phyloP scores from a whole-genome alignment of 2,329 filamentous ascomycete genomes.

The Macrophomina tecta region DNA sequence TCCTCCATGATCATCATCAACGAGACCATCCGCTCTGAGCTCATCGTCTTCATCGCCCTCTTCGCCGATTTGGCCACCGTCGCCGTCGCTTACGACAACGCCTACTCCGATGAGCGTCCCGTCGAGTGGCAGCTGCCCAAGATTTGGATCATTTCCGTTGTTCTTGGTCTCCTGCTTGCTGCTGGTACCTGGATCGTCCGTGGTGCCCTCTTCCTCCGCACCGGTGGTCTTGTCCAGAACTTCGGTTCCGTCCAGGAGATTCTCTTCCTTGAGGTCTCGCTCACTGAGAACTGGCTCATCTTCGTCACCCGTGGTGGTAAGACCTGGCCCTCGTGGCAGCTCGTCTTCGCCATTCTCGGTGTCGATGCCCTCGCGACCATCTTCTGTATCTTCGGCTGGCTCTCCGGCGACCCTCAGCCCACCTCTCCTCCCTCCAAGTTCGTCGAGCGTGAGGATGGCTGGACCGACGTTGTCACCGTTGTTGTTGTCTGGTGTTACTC shows the following conservation, averaged over 20 bases:
- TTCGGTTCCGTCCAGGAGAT: constrained; percentile 77
- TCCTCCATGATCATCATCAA: constrained; percentile 81
- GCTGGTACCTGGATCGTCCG: constrained; percentile 75
- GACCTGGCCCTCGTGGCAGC: constrained; percentile 77
- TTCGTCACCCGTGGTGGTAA: constrained; percentile 65
- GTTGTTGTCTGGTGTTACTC: constrained; percentile 70
- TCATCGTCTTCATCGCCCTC: constrained; percentile 79
- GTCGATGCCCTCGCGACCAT: constrained; percentile 75
- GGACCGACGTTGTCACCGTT: constrained; percentile 68
- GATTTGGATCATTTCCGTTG: constrained; percentile 77
- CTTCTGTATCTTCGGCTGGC: constrained; percentile 78
- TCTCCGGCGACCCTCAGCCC: constrained; percentile 60
- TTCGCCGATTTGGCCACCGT: constrained; percentile 82
- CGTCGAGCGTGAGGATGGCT: constrained; percentile 54
- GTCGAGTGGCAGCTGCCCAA: constrained; percentile 83
- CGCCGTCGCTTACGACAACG: constrained; percentile 79
- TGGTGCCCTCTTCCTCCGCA: constrained; percentile 70
- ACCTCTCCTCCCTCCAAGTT: constrained; percentile 51
- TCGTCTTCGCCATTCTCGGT: constrained; percentile 72
- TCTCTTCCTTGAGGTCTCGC: constrained; percentile 59
- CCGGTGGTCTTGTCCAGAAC: constrained; percentile 76
- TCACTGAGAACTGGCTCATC: constrained; percentile 62
- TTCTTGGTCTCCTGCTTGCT: constrained; percentile 72
- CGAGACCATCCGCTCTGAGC: constrained; percentile 73
- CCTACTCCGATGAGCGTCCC: constrained; percentile 74